Conservation (phyloP, 2,329 filamentous ascomycete genomes). For the Aspergillus pseudotamarii region DNA sequence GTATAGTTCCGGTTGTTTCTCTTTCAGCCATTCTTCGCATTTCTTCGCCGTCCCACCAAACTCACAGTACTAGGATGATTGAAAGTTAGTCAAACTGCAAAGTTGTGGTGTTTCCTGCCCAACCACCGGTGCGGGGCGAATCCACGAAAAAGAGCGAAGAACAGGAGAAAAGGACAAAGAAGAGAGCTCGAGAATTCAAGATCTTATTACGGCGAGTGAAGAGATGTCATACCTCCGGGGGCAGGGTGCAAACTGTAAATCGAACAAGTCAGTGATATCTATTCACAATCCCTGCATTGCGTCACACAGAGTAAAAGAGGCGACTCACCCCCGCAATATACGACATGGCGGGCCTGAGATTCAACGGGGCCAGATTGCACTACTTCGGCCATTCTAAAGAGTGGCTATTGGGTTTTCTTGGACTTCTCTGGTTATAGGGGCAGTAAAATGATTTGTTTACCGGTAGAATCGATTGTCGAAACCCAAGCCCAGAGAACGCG, state of each 20-base stretch:
- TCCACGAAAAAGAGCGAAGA: not conserved
- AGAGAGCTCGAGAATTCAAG: not conserved
- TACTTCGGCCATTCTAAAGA: slow-evolving; percentile 35
- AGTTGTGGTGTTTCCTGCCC: not conserved
- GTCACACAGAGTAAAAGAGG: not conserved
- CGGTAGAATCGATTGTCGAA: not conserved
- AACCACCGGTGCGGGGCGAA: not conserved
- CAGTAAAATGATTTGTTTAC: not conserved
- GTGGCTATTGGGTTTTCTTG: not conserved
- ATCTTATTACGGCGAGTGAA: slow-evolving; percentile 28
- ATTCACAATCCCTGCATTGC: not conserved
- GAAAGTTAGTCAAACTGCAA: slow-evolving; percentile 10
- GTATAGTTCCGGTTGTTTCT: slow-evolving; percentile 74
- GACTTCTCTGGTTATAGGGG: not conserved
- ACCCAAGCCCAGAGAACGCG: not conserved
- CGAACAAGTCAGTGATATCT: slow-evolving; percentile 4
- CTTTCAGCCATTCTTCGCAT: slow-evolving; percentile 92
- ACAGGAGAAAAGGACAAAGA: slow-evolving; percentile 10
- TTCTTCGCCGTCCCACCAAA: slow-evolving; percentile 96
- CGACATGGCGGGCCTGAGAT: slow-evolving; percentile 56
- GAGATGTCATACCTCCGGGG: slow-evolving; percentile 62
- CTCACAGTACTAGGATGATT: slow-evolving; percentile 81
- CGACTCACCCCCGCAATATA: slow-evolving; percentile 64
- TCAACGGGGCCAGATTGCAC: slow-evolving; percentile 39
- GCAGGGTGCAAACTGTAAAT: slow-evolving; percentile 62